These are phyloP conservation scores for Hyaloscypha bicolor DNA, from an alignment of 495 filamentous ascomycete genomes.

Conservation along the genomic window DNA sequence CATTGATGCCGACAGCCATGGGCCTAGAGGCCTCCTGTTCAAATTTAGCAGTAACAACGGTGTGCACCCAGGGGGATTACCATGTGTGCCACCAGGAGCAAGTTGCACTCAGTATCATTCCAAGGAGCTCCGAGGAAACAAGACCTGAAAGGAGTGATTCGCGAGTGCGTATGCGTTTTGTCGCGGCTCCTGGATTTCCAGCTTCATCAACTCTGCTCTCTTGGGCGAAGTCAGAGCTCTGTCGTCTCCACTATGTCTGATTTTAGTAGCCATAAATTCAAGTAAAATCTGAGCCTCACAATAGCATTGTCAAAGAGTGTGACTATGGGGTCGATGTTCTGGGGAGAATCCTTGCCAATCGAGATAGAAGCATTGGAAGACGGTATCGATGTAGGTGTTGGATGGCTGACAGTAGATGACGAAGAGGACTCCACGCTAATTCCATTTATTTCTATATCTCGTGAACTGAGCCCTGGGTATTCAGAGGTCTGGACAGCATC, in stretches of 20 bases:
- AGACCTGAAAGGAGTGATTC: conserved; percentile 4
- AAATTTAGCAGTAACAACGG: neutral
- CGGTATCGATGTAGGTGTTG: too few species aligned
- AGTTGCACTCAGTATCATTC: conserved; percentile 13
- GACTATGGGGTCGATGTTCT: conserved; percentile 12
- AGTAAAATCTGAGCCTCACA: neutral
- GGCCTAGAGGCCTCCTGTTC: conserved; percentile 8
- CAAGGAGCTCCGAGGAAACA: neutral
- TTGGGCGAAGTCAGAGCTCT: neutral
- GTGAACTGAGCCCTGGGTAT: too few species aligned
- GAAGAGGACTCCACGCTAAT: too few species aligned
- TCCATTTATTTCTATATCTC: too few species aligned
- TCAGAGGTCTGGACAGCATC: neutral
- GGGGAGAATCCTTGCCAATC: neutral
- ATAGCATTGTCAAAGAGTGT: conserved; percentile 21
- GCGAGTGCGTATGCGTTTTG: conserved; percentile 1
- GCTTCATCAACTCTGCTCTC: neutral
- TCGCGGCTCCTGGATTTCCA: neutral
- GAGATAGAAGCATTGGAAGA: too few species aligned
- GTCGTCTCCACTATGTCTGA: conserved; percentile 6
- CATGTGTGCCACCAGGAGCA: conserved; percentile 23
- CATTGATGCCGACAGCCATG: conserved; percentile 11
- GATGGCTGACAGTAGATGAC: too few species aligned
- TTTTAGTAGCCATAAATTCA: neutral
- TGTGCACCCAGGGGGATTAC: neutral